Evolutionary conservation across 2,329 filamentous ascomycete genomes (phyloP).

Genomic region (Alternaria dauci): DNA sequence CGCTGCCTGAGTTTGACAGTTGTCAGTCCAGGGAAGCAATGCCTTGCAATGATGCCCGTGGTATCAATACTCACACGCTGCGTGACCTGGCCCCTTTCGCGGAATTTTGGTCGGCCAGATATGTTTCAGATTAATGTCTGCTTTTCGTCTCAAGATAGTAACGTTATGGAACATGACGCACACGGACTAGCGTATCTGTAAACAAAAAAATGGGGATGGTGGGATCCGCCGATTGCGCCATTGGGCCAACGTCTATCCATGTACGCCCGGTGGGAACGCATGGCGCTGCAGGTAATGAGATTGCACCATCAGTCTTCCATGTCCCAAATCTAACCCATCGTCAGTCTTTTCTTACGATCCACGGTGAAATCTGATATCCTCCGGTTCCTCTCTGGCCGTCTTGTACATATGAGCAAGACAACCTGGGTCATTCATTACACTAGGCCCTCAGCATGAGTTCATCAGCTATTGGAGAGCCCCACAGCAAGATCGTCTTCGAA

Average conservation of each 20-base stretch:
- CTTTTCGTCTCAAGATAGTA: slow-evolving; percentile 13
- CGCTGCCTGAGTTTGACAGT: slow-evolving; percentile 3
- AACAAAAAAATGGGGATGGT: slow-evolving; percentile 10
- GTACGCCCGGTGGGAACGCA: neutral
- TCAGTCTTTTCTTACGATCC: neutral
- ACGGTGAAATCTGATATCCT: neutral
- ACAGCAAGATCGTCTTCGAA: slow-evolving; percentile 15
- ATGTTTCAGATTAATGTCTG: slow-evolving; percentile 7
- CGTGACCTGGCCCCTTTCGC: neutral
- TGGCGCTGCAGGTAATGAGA: neutral
- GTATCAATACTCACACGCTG: neutral
- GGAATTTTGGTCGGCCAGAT: neutral
- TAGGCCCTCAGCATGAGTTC: neutral
- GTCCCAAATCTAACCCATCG: neutral
- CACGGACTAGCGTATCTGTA: slow-evolving; percentile 22
- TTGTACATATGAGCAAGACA: neutral
- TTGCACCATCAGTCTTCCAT: neutral
- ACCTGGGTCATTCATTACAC: slow-evolving; percentile 4
- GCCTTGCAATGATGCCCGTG: neutral
- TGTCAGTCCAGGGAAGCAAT: neutral
- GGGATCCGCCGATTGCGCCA: neutral
- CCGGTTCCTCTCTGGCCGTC: neutral
- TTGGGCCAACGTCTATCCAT: slow-evolving; percentile 1
- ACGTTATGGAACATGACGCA: slow-evolving; percentile 14
- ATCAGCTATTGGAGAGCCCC: neutral